A percentile compares a stretch with the other conserved stretches of the same genome.
Evolutionary conservation across 2,329 filamentous ascomycete species (phyloP).

Genomic region (Aspergillus intermedius): DNA sequence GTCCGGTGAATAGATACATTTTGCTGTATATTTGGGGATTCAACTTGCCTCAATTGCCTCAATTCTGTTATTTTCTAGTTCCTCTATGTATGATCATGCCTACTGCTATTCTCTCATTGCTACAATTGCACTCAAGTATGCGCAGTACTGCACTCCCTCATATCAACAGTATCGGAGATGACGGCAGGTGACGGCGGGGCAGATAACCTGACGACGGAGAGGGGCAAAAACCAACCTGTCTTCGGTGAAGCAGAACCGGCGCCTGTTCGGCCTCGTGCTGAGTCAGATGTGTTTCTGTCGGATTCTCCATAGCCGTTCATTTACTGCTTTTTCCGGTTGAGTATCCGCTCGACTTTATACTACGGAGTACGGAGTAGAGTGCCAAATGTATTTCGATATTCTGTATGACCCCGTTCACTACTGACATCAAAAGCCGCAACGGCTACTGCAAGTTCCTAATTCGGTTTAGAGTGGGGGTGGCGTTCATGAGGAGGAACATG

Average conservation of each 20-base stretch:
- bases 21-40: too few species aligned
- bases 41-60: background rate
- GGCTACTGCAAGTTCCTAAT: conserved; percentile 4
- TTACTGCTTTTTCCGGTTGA: too few species aligned
- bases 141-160: background rate
- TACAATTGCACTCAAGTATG: too few species aligned
- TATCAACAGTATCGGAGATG: background rate
- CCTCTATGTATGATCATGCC: background rate
- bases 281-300: too few species aligned
- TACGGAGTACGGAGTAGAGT: too few species aligned
- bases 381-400: too few species aligned
- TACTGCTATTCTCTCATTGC: background rate
- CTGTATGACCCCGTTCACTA: too few species aligned
- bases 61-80: background rate
- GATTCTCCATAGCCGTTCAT: too few species aligned
- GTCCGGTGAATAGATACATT: conserved; percentile 18
- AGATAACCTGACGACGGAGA: background rate
- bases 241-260: background rate
- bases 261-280: too few species aligned
- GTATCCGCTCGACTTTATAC: too few species aligned
- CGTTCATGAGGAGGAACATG: background rate
- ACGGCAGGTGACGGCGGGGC: background rate
- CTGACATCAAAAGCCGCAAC: too few species aligned
- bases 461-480: conserved; percentile 28
- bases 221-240: background rate